These are phyloP conservation scores for Phoma sp. DNA, from an alignment of 2,329 filamentous ascomycete species.

Conservation along the genomic window DNA sequence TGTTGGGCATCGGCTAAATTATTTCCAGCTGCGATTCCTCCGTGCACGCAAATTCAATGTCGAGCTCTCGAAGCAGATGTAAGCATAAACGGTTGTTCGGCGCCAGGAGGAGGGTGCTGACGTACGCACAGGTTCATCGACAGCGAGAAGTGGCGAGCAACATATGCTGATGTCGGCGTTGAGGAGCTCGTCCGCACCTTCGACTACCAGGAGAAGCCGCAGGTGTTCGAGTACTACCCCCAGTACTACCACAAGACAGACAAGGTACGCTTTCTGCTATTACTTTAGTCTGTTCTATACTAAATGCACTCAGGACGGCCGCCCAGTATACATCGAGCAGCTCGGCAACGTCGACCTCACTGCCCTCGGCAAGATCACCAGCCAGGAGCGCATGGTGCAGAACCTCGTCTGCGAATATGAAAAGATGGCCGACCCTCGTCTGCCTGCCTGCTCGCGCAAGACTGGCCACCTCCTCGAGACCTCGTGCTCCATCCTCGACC, in stretches of 20 bases:
- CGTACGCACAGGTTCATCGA: slow-evolving; percentile 77
- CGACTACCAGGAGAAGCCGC: slow-evolving; percentile 83
- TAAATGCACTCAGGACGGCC: slow-evolving; percentile 74
- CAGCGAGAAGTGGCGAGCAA: slow-evolving; percentile 88
- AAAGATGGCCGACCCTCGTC: slow-evolving; percentile 88
- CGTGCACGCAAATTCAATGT: slow-evolving; percentile 96
- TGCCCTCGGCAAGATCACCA: slow-evolving; percentile 92
- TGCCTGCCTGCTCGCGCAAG: slow-evolving; percentile 95
- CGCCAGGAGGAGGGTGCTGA: slow-evolving; percentile 30
- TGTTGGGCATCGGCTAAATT: slow-evolving; percentile 25
- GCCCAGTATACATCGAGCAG: slow-evolving; percentile 96
- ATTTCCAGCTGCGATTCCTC: slow-evolving; percentile 78
- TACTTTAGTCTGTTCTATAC: neutral
- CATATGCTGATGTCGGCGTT: slow-evolving; percentile 72
- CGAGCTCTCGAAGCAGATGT: slow-evolving; percentile 85
- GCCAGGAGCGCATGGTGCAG: slow-evolving; percentile 89
- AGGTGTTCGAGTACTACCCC: slow-evolving; percentile 91
- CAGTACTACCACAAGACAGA: slow-evolving; percentile 99
- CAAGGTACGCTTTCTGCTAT: slow-evolving; percentile 59
- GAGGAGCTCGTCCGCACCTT: slow-evolving; percentile 82
- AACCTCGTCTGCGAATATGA: slow-evolving; percentile 99
- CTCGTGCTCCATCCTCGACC: slow-evolving; percentile 97
- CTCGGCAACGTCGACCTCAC: slow-evolving; percentile 90
- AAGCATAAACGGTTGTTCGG: slow-evolving; percentile 48
- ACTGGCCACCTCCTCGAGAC: slow-evolving; percentile 90